Evolutionary conservation across 1,284 basidiomycete genomes (phyloP).

Genomic region (Irpex rosettiformis): DNA sequence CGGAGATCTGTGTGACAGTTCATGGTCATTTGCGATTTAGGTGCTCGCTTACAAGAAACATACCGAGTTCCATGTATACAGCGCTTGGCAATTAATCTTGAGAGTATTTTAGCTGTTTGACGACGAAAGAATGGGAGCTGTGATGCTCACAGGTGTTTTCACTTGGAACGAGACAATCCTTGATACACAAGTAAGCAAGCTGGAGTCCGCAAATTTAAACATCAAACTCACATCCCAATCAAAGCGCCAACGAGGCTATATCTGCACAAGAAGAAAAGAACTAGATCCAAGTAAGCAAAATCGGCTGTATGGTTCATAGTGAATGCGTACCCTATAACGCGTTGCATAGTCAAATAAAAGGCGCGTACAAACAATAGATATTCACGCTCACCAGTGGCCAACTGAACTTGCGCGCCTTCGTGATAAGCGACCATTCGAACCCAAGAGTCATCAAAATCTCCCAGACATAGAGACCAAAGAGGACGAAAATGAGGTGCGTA

Average conservation of each 20-base stretch:
- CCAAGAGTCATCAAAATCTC: constrained; percentile 58
- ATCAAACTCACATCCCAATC: constrained; percentile 48
- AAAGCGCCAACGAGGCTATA: constrained; percentile 65
- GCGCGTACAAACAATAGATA: background rate
- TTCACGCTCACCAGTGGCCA: constrained; percentile 52
- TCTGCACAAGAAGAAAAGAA: constrained; percentile 65
- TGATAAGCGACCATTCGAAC: constrained; percentile 65
- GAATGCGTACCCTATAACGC: constrained; percentile 22
- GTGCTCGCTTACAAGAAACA: constrained; percentile 17
- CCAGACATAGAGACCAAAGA: constrained; percentile 66
- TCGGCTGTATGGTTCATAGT: background rate
- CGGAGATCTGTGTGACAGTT: constrained; percentile 42
- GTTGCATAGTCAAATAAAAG: constrained; percentile 1
- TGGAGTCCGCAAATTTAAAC: background rate
- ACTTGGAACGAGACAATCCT: constrained; percentile 59
- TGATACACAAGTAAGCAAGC: background rate
- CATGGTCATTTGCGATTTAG: background rate
- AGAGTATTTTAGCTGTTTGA: background rate
- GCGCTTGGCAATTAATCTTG: constrained; percentile 63
- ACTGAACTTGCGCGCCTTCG: constrained; percentile 49
- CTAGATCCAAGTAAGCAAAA: constrained; percentile 30
- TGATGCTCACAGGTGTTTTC: constrained; percentile 35
- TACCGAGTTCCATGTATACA: constrained; percentile 69
- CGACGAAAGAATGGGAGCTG: background rate
- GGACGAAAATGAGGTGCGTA: constrained; percentile 51